phyloP scores from a whole-genome alignment of 768 basidiomycete genomes.

The Macrocybe gigantea region DNA sequence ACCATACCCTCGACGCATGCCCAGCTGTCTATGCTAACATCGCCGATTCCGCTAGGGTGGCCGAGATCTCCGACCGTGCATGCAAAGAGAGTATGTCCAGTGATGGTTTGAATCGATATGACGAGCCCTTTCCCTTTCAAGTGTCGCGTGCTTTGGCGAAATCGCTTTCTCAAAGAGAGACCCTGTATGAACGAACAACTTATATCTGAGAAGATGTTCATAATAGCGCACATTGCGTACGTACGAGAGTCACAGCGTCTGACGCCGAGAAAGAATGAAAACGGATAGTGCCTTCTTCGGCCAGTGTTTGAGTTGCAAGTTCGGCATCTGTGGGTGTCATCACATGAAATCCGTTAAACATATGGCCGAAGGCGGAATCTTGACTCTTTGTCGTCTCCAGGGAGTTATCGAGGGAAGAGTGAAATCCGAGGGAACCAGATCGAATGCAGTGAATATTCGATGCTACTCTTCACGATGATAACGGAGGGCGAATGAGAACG shows the following conservation, averaged over 20 bases:
- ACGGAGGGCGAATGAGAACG: neutral
- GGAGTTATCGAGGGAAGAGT: neutral
- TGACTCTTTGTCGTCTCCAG: slow-evolving; percentile 3
- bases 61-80: slow-evolving; percentile 84
- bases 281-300: slow-evolving; percentile 64
- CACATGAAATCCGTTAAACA: slow-evolving; percentile 61
- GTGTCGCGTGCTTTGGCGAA: slow-evolving; percentile 66
- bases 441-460: slow-evolving; percentile 3
- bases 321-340: slow-evolving; percentile 68
- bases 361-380: slow-evolving; percentile 17
- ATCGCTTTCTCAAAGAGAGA: slow-evolving; percentile 79
- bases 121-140: slow-evolving; percentile 76
- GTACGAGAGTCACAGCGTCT: slow-evolving; percentile 74
- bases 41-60: slow-evolving; percentile 55
- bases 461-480: slow-evolving; percentile 4
- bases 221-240: slow-evolving; percentile 18
- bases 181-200: slow-evolving; percentile 26
- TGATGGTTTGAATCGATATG: slow-evolving; percentile 73
- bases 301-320: slow-evolving; percentile 62
- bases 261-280: slow-evolving; percentile 70
- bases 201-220: too few species aligned
- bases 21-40: slow-evolving; percentile 82
- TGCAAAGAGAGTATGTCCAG: slow-evolving; percentile 73
- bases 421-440: neutral
- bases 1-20: slow-evolving; percentile 73